Base-by-base conservation (phyloP, 352 stramenopile genomes). In the Globisporangium abappressorium region DNA sequence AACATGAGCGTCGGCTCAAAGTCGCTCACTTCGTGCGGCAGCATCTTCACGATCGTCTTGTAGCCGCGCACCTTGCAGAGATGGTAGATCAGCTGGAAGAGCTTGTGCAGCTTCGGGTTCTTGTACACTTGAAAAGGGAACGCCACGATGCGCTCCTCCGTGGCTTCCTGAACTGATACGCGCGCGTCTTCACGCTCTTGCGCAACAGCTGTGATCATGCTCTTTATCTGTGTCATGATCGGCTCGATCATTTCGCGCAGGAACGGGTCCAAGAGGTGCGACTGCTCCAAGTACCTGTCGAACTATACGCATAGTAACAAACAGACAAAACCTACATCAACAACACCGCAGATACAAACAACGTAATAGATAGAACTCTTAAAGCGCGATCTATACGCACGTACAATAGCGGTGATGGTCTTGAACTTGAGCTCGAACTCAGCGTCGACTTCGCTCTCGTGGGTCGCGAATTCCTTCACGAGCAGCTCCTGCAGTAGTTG, bases 21-120 rank as follows among this genome's bases (percentile, higher is more conserved):
- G 84, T 99, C 93, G 47, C 82, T 84, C 28, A 97, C 97, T 72
- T 98, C 93, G 72, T 99, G 96, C 5, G 98, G 94, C 49, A 99
- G 74, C 41, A 99, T 82, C 68, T 98, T 97, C 63, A 98, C 85
- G 30, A 99, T 79, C 12, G 89, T 94, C 84, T 99, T 99, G 76
- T 90, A 94, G 24, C 97, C 97, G 36, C 98, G 90, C 30, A 99
- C 94, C 80, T 98, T 98, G 70, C 92, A 99, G 28, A 99, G 69
- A 18, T 96, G 79, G 80, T 99, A 99, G 9, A 99, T 70, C n/a
- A 97, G 53, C 73, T 94, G 85, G 77, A 97, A 97, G 9, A 97
- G 71, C 51, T 77, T 81, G 75, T 98, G 89, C 22, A 98, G 75
- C 60, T 78, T 82, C 34, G 79, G 80, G 55, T 91, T 81, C 55